These are phyloP conservation scores for Heterobasidion annosum DNA, from an alignment of 1,284 basidiomycete genomes.

Conservation along the genomic window DNA sequence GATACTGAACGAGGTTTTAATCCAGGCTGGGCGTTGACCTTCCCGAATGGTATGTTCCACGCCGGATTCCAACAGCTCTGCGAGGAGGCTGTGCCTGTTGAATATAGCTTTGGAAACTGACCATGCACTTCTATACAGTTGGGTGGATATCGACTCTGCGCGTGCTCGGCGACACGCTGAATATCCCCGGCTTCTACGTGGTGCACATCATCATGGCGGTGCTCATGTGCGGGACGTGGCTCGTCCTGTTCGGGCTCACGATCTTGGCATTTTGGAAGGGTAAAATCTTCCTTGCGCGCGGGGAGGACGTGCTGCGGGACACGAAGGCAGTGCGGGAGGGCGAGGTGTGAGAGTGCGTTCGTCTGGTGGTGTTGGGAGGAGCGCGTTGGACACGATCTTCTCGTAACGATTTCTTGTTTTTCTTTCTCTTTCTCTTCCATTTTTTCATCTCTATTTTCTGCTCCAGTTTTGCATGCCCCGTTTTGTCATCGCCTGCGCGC, in stretches of 20 bases:
- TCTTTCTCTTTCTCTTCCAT: neutral
- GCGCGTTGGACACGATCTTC: neutral
- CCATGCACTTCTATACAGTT: constrained; percentile 14
- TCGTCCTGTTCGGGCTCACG: constrained; percentile 30
- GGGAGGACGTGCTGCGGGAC: constrained; percentile 35
- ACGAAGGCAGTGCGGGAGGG: neutral
- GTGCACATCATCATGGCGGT: constrained; percentile 31
- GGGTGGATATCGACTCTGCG: constrained; percentile 37
- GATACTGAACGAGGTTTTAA: neutral
- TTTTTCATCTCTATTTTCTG: too few species aligned
- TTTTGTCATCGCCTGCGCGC: too few species aligned
- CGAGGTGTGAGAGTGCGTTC: neutral
- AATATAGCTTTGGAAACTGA: neutral
- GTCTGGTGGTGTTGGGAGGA: too few species aligned
- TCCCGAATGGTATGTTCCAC: constrained; percentile 31
- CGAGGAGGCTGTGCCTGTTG: neutral
- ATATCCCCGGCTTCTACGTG: constrained; percentile 27
- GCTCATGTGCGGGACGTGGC: constrained; percentile 30
- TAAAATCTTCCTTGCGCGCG: constrained; percentile 33
- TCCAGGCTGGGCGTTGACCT: constrained; percentile 36
- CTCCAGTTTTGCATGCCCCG: too few species aligned
- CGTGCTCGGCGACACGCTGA: constrained; percentile 30
- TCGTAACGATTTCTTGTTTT: neutral
- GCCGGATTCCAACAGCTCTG: neutral
- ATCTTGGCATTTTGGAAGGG: constrained; percentile 32